phyloP scores from a whole-genome alignment of 768 basidiomycete genomes.

The Mycena capillaripes region DNA sequence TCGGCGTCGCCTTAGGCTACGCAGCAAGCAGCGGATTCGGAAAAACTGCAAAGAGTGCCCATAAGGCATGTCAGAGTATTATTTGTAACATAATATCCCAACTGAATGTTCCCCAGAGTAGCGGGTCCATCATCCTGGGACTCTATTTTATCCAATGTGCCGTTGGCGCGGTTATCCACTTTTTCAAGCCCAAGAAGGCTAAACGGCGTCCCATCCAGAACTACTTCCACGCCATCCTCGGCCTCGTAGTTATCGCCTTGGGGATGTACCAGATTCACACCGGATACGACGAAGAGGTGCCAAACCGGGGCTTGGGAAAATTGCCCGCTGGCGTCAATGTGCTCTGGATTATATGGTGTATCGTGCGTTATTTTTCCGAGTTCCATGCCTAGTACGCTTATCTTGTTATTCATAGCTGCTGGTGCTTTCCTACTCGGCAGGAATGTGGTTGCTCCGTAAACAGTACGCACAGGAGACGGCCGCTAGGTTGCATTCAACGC shows the following conservation, averaged over 20 bases:
- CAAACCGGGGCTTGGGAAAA: constrained; percentile 53
- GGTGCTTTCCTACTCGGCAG: too few relatives aligned
- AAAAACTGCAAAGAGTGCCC: constrained; percentile 27
- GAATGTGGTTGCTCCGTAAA: too few relatives aligned
- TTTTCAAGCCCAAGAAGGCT: constrained; percentile 55
- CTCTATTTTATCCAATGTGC: constrained; percentile 63
- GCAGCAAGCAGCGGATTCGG: too few relatives aligned
- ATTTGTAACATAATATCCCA: too few relatives aligned
- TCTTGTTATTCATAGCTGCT: too few relatives aligned
- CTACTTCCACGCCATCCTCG: constrained; percentile 68
- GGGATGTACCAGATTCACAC: constrained; percentile 63
- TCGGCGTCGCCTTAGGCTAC: constrained; percentile 46
- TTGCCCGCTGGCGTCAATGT: constrained; percentile 52
- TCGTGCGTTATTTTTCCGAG: constrained; percentile 50
- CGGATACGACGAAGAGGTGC: constrained; percentile 66
- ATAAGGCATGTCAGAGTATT: constrained; percentile 54
- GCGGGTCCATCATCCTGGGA: constrained; percentile 63
- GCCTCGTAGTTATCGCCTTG: constrained; percentile 61
- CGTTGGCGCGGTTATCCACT: constrained; percentile 67
- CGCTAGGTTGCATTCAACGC: too few relatives aligned
- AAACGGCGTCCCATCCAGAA: constrained; percentile 63
- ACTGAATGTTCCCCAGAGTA: constrained; percentile 47
- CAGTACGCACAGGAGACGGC: too few relatives aligned
- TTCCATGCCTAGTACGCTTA: too few relatives aligned
- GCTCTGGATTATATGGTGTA: constrained; percentile 62